Evolutionary conservation across 1,284 basidiomycete species (phyloP), one percentile per base, ranked within the genome.

Genomic region (Ustilago nuda): DNA sequence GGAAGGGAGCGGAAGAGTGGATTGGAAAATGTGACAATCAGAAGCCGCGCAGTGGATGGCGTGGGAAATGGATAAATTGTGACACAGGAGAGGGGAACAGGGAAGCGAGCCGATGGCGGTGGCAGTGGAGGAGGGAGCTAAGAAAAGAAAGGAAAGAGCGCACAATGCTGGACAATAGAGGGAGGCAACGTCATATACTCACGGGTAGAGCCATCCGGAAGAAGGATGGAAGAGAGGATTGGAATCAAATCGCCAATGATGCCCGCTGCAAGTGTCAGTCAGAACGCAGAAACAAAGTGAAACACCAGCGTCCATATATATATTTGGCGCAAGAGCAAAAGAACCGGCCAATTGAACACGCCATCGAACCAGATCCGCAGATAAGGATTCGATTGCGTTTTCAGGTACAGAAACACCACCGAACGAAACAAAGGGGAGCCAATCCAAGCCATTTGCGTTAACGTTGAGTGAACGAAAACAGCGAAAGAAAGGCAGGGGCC

Each of bases 211-310:
- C 69, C 69, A 62, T 72, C 63, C 64, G 69, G 61, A 7, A 55
- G 37, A 8, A 62, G 52, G 52, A 63, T 37, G 56, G 64, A 45
- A 39, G 60, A 46, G 30, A 72, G 56, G 36, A 63, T 36, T 7
- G 69, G 46, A 23, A 59, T 43, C 37, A 72, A 46, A 23, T 51
- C 54, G 48, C 56, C 61, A 56, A 64, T 19, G 39, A 64, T 43
- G 60, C 52, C 63, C 56, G 69, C 69, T 72, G 69, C 69, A 72
- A 37, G 48, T 62, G 30, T 60, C 54, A 53, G 46, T 71, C 69
- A 71, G 60, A 43, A 19, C 60, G 69, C 63, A 62, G 61, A 27
- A 50, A 36, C 5, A 39, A 48, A 50, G 69, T 56, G 37, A 41
- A 27, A 36, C 46, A 61, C 35, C 23, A 55, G 30, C 9, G 52